Percentiles rank a stretch among this genome's conserved stretches.
Conservation (phyloP, 2,329 filamentous ascomycete genomes). For the Neurospora sp. region DNA sequence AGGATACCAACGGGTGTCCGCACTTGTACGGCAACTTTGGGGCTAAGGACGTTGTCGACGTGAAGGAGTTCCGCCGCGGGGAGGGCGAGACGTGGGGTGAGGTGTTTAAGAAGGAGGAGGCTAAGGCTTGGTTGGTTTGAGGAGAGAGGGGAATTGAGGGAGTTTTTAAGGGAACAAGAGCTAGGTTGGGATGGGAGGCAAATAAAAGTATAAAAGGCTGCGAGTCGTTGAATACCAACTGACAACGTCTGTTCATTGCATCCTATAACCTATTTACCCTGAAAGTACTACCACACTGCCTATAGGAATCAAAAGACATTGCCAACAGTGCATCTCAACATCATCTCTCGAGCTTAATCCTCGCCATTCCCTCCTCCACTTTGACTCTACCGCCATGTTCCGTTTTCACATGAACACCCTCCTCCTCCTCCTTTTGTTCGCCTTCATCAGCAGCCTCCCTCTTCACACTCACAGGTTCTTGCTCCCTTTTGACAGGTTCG, state of each 20-base stretch:
- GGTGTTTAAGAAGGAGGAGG: slow-evolving; percentile 24
- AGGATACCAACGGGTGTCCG: slow-evolving; percentile 38
- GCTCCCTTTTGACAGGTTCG: background rate
- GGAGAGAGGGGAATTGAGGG: background rate
- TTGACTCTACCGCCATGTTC: background rate
- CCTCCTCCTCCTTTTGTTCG: background rate
- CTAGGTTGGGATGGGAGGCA: background rate
- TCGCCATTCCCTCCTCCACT: background rate
- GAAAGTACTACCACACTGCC: background rate
- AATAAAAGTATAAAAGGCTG: too few relatives aligned
- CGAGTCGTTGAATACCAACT: too few relatives aligned
- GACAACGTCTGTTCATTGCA: background rate
- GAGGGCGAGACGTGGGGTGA: slow-evolving; percentile 38
- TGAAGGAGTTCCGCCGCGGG: slow-evolving; percentile 35
- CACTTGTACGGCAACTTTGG: slow-evolving; percentile 53
- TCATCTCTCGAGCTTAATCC: background rate
- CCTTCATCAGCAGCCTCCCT: background rate
- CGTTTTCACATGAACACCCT: background rate
- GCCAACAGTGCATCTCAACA: background rate
- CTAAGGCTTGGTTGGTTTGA: slow-evolving; percentile 32
- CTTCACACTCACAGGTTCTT: background rate
- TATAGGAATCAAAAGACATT: background rate
- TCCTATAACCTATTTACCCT: background rate
- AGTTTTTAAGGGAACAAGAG: background rate
- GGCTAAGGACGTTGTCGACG: slow-evolving; percentile 36